Evolutionary conservation across 192 early-diverging fungal genomes (phyloP), one percentile per base, ranked within the genome.

Genomic region (Gigaspora rosea): DNA sequence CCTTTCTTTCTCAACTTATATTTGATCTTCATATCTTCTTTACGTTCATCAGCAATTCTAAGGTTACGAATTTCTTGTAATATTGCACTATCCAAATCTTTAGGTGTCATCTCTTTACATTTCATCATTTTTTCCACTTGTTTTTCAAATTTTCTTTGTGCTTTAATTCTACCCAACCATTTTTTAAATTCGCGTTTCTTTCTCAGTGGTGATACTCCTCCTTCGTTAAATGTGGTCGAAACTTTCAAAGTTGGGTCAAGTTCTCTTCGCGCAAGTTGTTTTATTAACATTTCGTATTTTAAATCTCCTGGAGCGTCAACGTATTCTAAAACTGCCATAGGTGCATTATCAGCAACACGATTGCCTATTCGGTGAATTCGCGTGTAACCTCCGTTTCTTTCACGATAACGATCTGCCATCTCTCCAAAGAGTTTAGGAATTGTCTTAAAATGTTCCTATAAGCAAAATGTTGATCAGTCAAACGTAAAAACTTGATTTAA

Each of bases 251-350:
- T 79, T 74, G 32, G 79, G 52, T 81, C 81, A 71, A 68, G 69
- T 16, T 85, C 81, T 51, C 72, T 79, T 66, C 82, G 72, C 8
- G 87, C 90, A 7, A 91, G 47, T 41, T 80, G 72, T 79, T 82
- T 85, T 57, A 85, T 79, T 16, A 86, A 73, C 41, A 84, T 65
- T 41, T 85, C 82, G 61, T 89, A 90, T 71, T 86, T 86, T 50
- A 93, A 80, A 73, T 99, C 97, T 52, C 86, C 85, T 11, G 92
- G 92, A 71, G 91, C 90, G 81, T 94, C 93, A 16, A 97, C 91
- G 67, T 94, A 91, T 83, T 99, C 97, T 47, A 99, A 90, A 62
- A 96, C 88, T 4, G 96, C 95, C 83, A 94, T 90, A 8, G 94
- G 93, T 2, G 95, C 95, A 75, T 92, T 86, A 83, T 97, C 97